Conservation (phyloP, 2,329 filamentous ascomycete species). For the Pseudogymnoascus sp. region DNA sequence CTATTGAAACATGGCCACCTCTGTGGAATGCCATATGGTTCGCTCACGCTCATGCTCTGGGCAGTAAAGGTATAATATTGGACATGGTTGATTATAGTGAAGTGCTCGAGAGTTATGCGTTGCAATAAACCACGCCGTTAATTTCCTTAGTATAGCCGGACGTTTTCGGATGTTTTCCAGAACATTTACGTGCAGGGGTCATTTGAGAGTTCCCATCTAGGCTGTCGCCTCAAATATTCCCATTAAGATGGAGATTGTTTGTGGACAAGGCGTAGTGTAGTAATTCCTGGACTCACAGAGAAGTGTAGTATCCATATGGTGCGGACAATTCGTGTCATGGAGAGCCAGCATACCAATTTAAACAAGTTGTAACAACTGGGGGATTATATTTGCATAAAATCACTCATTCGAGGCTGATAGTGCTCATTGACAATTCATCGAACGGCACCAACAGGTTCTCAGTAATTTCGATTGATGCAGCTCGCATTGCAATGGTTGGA, state of each 20-base stretch:
- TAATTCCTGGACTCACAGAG: background rate
- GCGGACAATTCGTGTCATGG: background rate
- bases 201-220: background rate
- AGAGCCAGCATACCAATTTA: background rate
- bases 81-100: background rate
- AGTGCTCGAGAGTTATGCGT: background rate
- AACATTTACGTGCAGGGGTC: background rate
- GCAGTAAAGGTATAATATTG: background rate
- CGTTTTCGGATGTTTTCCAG: slow-evolving; percentile 2
- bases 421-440: background rate
- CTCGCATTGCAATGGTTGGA: background rate
- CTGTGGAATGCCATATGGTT: background rate
- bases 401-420: background rate
- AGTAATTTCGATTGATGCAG: background rate
- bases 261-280: background rate
- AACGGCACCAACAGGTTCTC: background rate
- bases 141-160: background rate
- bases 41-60: background rate
- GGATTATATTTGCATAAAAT: background rate
- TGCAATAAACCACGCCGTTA: background rate
- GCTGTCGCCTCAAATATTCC: background rate
- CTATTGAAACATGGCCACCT: background rate
- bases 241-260: background rate
- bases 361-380: background rate
- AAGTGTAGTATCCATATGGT: background rate